A percentile compares a stretch with the other conserved stretches of the same genome.
phyloP scores from a whole-genome alignment of 2,329 filamentous ascomycete species.

The Cladosporium oxysporum region DNA sequence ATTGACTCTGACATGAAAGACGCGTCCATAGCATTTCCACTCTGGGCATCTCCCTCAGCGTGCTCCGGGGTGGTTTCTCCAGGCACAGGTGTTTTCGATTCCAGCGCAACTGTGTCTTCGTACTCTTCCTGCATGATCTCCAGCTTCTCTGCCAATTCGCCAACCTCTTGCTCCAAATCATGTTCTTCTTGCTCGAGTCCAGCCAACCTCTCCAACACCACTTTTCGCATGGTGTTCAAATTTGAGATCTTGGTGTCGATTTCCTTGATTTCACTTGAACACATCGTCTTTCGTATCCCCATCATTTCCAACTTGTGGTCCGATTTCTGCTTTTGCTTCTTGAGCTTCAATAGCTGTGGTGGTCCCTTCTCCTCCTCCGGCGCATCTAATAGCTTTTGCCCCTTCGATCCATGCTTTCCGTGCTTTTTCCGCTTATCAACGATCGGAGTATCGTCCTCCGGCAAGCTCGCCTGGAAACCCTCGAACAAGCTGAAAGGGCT shows the following conservation, averaged over 20 bases:
- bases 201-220: slow-evolving; percentile 84
- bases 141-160: slow-evolving; percentile 61
- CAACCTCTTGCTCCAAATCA: slow-evolving; percentile 80
- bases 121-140: slow-evolving; percentile 64
- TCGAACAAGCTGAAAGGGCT: slow-evolving; percentile 93
- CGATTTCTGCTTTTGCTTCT: slow-evolving; percentile 76
- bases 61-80: slow-evolving; percentile 26
- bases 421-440: slow-evolving; percentile 62
- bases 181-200: slow-evolving; percentile 87
- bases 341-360: slow-evolving; percentile 70
- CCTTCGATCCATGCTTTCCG: slow-evolving; percentile 69
- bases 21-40: slow-evolving; percentile 51
- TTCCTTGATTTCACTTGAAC: slow-evolving; percentile 90
- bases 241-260: slow-evolving; percentile 97
- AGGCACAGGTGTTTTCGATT: slow-evolving; percentile 40
- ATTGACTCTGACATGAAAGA: slow-evolving; percentile 98
- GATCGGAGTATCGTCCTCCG: slow-evolving; percentile 56
- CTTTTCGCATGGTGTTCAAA: slow-evolving; percentile 86
- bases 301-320: slow-evolving; percentile 89
- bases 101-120: slow-evolving; percentile 51
- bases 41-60: slow-evolving; percentile 46
- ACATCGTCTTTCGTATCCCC: slow-evolving; percentile 93
- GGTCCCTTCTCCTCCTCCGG: slow-evolving; percentile 64
- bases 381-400: slow-evolving; percentile 69
- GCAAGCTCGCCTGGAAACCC: slow-evolving; percentile 89